These are phyloP conservation scores for Kernera saxatilis DNA, from an alignment of 345 rosid genomes.

Conservation along the genomic window DNA sequence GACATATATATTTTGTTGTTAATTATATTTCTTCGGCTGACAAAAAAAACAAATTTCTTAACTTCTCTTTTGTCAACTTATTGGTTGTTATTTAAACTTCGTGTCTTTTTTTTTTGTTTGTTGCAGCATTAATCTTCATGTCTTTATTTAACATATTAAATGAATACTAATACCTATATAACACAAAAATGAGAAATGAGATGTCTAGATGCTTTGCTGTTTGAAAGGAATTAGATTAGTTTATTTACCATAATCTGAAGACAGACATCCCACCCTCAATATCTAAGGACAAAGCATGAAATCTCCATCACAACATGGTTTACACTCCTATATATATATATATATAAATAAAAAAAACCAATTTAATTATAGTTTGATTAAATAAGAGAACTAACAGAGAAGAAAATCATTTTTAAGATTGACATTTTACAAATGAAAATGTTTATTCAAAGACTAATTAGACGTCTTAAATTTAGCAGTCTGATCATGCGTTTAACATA, in stretches of 20 bases:
- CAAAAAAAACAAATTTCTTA: no score
- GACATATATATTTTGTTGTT: not conserved
- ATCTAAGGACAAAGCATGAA: not conserved
- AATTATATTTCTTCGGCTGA: no score
- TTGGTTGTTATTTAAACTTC: not conserved
- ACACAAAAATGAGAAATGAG: not conserved
- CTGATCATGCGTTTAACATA: no score
- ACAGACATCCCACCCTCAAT: slow-evolving; percentile 24
- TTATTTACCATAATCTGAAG: not conserved
- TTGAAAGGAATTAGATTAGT: not conserved
- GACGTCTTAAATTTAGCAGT: no score
- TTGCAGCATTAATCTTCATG: no score
- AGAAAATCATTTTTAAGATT: not conserved
- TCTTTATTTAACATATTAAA: not conserved
- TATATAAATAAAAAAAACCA: no score
- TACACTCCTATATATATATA: slow-evolving; percentile 8
- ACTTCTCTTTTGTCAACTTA: not conserved
- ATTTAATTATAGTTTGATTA: not conserved
- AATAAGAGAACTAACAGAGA: not conserved
- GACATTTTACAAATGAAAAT: not conserved
- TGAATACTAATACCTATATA: not conserved
- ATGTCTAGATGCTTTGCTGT: not conserved
- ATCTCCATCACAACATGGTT: slow-evolving; percentile 19
- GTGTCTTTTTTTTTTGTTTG: no score
- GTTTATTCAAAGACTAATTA: not conserved